phyloP scores from a whole-genome alignment of 2,329 filamentous ascomycete species.

The Chalaropsis thielavioides region DNA sequence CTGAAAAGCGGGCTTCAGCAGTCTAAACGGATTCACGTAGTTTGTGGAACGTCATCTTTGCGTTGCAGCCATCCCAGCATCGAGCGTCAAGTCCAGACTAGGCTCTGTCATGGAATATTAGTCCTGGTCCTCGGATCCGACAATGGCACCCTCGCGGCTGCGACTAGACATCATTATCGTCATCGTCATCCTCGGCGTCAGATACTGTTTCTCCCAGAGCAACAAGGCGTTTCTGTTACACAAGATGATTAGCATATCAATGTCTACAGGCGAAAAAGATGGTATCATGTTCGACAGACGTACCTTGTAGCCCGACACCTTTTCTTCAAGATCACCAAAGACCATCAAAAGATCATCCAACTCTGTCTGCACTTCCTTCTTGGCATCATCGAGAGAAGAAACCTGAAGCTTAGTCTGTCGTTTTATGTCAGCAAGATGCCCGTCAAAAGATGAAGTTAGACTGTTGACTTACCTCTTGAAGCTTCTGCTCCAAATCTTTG shows the following conservation, averaged over 20 bases:
- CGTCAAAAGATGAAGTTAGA: not conserved
- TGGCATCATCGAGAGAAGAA: slow-evolving; percentile 33
- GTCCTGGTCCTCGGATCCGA: not conserved
- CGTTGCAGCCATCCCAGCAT: not conserved
- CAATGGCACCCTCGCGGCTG: not conserved
- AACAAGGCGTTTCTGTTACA: slow-evolving; percentile 40
- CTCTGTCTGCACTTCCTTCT: slow-evolving; percentile 56
- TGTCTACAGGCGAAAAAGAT: not conserved
- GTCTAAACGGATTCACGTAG: not conserved
- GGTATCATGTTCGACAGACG: slow-evolving; percentile 19
- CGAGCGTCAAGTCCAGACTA: not conserved
- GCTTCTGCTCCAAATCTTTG: slow-evolving; percentile 23
- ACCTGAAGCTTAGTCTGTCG: slow-evolving; percentile 21
- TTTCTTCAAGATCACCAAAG: slow-evolving; percentile 67
- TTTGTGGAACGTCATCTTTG: not conserved
- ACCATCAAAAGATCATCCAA: slow-evolving; percentile 71
- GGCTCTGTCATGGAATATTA: not conserved
- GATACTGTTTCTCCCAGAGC: slow-evolving; percentile 57
- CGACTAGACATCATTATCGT: slow-evolving; percentile 36
- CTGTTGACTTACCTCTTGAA: slow-evolving; percentile 19
- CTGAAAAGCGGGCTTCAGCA: not conserved
- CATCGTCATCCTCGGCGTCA: slow-evolving; percentile 52
- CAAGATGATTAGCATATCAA: slow-evolving; percentile 4
- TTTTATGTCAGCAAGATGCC: slow-evolving; percentile 1
- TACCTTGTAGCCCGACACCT: slow-evolving; percentile 61